Evolutionary conservation across 441 rosid genomes (phyloP).

Genomic region (Corymbia citriodora): DNA sequence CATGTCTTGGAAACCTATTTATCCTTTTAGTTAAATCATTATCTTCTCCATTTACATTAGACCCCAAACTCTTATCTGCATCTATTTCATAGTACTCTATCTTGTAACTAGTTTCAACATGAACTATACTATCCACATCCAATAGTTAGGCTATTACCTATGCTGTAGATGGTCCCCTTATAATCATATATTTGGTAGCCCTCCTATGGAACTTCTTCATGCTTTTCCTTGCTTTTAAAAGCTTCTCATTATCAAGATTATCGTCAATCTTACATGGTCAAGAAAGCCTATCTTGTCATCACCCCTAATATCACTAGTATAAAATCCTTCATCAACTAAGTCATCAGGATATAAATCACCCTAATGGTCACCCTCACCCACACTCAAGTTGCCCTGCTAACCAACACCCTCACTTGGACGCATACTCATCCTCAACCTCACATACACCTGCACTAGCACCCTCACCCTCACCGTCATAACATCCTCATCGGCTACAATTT

Average conservation of each 20-base stretch:
- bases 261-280: not conserved
- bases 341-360: not conserved
- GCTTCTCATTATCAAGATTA: not conserved
- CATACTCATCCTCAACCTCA: too few species aligned
- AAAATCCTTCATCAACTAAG: not conserved
- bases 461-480: too few species aligned
- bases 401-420: too few species aligned
- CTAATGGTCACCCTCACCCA: not conserved
- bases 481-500: too few species aligned
- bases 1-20: not conserved
- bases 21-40: accelerated
- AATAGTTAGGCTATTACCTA: not conserved
- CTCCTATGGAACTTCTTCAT: not conserved
- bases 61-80: not conserved
- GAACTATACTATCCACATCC: not conserved
- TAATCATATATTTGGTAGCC: not conserved
- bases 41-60: accelerated
- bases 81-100: not conserved
- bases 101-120: not conserved
- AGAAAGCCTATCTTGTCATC: not conserved
- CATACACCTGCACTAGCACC: too few species aligned
- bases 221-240: too few species aligned
- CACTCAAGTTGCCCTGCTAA: too few species aligned
- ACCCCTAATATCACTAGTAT: not conserved
- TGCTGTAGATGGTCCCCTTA: not conserved